These are phyloP conservation scores for Geotrichum phurueaensis DNA, from an alignment of 1,139 yeast genomes.

Conservation along the genomic window DNA sequence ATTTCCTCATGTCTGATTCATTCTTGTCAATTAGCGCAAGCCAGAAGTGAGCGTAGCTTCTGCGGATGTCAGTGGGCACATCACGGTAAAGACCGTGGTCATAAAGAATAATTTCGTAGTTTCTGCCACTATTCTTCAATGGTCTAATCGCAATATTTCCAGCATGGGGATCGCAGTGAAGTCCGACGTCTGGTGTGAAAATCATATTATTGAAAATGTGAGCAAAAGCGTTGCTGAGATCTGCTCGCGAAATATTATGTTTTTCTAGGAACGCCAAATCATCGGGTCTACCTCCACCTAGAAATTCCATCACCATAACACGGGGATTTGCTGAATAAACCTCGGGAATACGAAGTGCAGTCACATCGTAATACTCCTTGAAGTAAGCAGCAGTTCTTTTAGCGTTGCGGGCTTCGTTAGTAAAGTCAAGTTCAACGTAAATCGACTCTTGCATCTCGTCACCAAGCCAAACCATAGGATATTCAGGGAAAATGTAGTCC, in stretches of 20 bases:
- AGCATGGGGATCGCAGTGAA: slow-evolving; percentile 98
- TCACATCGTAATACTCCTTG: slow-evolving; percentile 45
- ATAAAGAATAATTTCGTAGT: slow-evolving; percentile 84
- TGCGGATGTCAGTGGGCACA: slow-evolving; percentile 68
- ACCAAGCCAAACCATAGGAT: slow-evolving; percentile 88
- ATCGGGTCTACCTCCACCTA: slow-evolving; percentile 79
- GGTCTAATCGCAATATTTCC: slow-evolving; percentile 84
- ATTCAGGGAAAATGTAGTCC: slow-evolving; percentile 81
- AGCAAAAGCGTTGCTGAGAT: slow-evolving; percentile 78
- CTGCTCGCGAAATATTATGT: slow-evolving; percentile 62
- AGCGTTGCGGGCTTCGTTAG: slow-evolving; percentile 81
- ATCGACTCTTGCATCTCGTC: slow-evolving; percentile 85
- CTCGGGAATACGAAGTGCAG: slow-evolving; percentile 76
- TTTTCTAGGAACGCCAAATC: slow-evolving; percentile 57
- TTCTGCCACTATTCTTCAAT: slow-evolving; percentile 44
- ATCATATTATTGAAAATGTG: slow-evolving; percentile 94
- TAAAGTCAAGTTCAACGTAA: slow-evolving; percentile 81
- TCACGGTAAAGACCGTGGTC: slow-evolving; percentile 93
- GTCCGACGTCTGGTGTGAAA: slow-evolving; percentile 82
- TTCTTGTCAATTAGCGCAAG: slow-evolving; percentile 73
- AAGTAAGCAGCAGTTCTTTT: slow-evolving; percentile 62
- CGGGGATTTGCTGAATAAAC: slow-evolving; percentile 63
- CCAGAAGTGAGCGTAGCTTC: slow-evolving; percentile 91
- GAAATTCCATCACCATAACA: slow-evolving; percentile 78
- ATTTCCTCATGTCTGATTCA: slow-evolving; percentile 56